phyloP scores from a whole-genome alignment of 129 eudicot genomes.

The Chrysanthemum lavandulifolium region DNA sequence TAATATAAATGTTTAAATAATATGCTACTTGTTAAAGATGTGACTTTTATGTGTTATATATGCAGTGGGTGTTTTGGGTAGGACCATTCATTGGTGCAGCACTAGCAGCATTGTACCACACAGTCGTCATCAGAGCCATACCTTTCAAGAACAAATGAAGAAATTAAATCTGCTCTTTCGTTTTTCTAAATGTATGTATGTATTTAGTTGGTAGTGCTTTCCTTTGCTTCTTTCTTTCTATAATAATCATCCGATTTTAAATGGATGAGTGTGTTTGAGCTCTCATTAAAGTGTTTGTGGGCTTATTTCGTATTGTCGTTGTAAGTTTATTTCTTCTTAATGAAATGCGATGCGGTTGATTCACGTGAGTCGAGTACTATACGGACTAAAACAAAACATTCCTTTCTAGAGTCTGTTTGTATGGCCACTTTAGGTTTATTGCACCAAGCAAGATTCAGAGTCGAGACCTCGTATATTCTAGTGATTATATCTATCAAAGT shows the following conservation, averaged over 20 bases:
- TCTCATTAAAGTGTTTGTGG: slow-evolving; percentile 21
- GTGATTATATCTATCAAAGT: too few relatives aligned
- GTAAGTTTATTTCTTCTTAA: neutral
- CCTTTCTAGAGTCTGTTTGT: too few relatives aligned
- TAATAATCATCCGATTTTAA: slow-evolving; percentile 19
- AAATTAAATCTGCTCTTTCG: neutral
- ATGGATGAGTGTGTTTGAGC: slow-evolving; percentile 20
- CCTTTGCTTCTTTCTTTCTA: neutral
- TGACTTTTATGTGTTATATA: neutral
- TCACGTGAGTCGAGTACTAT: too few relatives aligned
- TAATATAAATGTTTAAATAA: neutral
- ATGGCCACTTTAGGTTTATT: too few relatives aligned
- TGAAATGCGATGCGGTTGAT: neutral
- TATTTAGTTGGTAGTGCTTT: neutral
- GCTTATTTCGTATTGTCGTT: slow-evolving; percentile 9
- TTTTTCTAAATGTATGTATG: slow-evolving; percentile 21
- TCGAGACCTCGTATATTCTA: too few relatives aligned
- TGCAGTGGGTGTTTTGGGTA: slow-evolving; percentile 92
- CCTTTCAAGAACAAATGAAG: slow-evolving; percentile 60
- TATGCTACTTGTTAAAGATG: neutral
- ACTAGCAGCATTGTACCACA: slow-evolving; percentile 72
- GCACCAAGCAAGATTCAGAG: too few relatives aligned
- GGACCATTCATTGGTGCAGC: slow-evolving; percentile 87
- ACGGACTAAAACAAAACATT: too few relatives aligned
- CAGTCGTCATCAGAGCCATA: slow-evolving; percentile 75